Percentiles rank a stretch among this genome's conserved stretches.
These are phyloP conservation scores for Leucaena leucocephala DNA, from an alignment of 306 rosid genomes.

Conservation along the genomic window DNA sequence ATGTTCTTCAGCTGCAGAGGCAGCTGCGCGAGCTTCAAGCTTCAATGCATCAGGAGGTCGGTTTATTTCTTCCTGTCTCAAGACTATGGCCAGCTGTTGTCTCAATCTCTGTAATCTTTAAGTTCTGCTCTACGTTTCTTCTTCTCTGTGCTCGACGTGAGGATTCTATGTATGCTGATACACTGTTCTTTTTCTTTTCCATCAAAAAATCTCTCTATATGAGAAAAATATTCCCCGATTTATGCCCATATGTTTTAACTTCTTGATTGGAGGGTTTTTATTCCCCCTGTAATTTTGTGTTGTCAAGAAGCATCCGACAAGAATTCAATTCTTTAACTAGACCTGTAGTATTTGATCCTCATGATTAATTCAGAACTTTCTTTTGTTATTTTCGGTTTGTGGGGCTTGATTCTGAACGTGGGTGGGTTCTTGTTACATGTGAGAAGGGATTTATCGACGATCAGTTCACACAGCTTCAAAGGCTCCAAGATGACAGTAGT, in stretches of 20 bases:
- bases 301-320: background rate
- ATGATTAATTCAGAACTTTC: background rate
- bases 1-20: constrained; percentile 23
- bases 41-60: constrained; percentile 9
- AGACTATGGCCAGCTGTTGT: background rate
- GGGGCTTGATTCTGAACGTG: constrained; percentile 13
- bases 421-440: background rate
- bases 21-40: constrained; percentile 22
- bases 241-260: background rate
- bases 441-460: constrained; percentile 18
- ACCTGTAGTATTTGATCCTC: background rate
- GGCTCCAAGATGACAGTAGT: constrained; percentile 27
- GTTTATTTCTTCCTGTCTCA: background rate
- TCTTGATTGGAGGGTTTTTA: background rate
- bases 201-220: background rate
- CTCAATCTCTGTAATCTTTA: background rate
- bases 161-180: no score
- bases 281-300: background rate
- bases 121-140: background rate
- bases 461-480: constrained; percentile 24
- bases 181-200: background rate
- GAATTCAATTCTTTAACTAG: background rate
- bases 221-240: background rate
- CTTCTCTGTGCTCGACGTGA: background rate
- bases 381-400: background rate